Conservation (phyloP, 2,329 filamentous ascomycete genomes). For the Neofusicoccum ribis region DNA sequence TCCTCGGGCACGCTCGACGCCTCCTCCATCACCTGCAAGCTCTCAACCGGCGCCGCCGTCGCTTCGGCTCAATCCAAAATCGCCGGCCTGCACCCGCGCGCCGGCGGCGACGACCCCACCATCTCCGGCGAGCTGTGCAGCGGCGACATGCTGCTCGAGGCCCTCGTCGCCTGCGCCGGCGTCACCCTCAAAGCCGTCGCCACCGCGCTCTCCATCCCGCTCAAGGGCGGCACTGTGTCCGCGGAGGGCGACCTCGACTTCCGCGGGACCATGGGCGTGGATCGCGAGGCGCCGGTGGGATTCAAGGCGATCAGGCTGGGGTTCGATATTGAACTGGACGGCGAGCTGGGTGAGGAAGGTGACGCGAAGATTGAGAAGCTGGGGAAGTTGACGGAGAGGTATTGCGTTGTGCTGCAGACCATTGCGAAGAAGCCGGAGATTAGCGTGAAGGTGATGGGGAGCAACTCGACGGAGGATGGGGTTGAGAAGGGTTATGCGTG, state of each 20-base stretch:
- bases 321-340: slow-evolving; percentile 33
- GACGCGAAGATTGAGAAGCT: slow-evolving; percentile 47
- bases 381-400: slow-evolving; percentile 51
- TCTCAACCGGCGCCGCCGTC: slow-evolving; percentile 44
- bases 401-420: slow-evolving; percentile 41
- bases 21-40: slow-evolving; percentile 49
- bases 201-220: slow-evolving; percentile 48
- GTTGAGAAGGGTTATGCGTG: not conserved
- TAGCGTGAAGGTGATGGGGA: not conserved
- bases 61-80: slow-evolving; percentile 29
- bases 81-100: slow-evolving; percentile 50
- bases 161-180: slow-evolving; percentile 52
- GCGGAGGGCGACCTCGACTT: slow-evolving; percentile 53
- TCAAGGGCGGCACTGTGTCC: slow-evolving; percentile 43
- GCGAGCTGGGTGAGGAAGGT: slow-evolving; percentile 33
- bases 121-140: slow-evolving; percentile 52
- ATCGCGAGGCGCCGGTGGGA: slow-evolving; percentile 47
- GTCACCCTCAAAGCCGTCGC: slow-evolving; percentile 54
- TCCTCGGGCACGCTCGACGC: slow-evolving; percentile 47
- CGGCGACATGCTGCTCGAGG: slow-evolving; percentile 53
- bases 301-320: slow-evolving; percentile 48
- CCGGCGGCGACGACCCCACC: slow-evolving; percentile 40
- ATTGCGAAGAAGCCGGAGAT: slow-evolving; percentile 9
- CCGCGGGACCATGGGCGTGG: slow-evolving; percentile 51
- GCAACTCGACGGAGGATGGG: slow-evolving; percentile 24